Evolutionary conservation across 352 stramenopile genomes (phyloP).

Genomic region (Pythium scleroteichum): DNA sequence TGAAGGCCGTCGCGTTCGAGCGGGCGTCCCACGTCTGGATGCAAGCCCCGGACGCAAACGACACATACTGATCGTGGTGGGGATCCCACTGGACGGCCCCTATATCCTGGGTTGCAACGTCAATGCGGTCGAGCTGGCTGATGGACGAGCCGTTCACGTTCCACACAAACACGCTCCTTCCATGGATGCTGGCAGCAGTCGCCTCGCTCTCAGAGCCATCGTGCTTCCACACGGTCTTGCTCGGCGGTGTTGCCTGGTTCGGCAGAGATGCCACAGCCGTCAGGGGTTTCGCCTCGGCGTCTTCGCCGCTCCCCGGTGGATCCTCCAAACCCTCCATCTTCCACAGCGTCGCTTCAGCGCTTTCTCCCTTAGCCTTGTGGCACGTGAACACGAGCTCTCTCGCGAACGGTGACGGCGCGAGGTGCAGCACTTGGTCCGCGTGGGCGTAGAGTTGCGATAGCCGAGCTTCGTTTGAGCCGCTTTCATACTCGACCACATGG

Average conservation of each 20-base stretch:
- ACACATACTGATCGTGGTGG: slow-evolving; percentile 68
- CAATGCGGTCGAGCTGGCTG: slow-evolving; percentile 55
- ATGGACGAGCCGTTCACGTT: slow-evolving; percentile 42
- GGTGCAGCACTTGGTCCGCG: slow-evolving; percentile 43
- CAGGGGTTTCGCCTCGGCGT: slow-evolving; percentile 31
- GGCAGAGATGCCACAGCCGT: slow-evolving; percentile 39
- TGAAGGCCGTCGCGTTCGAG: slow-evolving; percentile 29
- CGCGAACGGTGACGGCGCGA: slow-evolving; percentile 52
- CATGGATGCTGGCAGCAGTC: slow-evolving; percentile 14
- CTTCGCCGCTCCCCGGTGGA: slow-evolving; percentile 11
- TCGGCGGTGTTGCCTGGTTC: slow-evolving; percentile 4
- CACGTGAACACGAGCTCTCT: slow-evolving; percentile 58
- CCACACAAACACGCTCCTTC: slow-evolving; percentile 44
- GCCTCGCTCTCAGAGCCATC: slow-evolving; percentile 11
- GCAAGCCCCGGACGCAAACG: slow-evolving; percentile 56
- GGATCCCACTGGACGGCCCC: slow-evolving; percentile 77
- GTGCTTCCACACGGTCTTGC: slow-evolving; percentile 41
- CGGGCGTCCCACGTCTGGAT: slow-evolving; percentile 82
- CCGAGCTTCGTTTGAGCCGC: slow-evolving; percentile 35
- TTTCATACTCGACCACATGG: slow-evolving; percentile 61
- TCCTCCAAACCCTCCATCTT: slow-evolving; percentile 34
- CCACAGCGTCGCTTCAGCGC: slow-evolving; percentile 49
- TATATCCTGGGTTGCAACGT: slow-evolving; percentile 36
- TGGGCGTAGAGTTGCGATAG: slow-evolving; percentile 51
- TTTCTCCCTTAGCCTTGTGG: slow-evolving; percentile 42